Evolutionary conservation across 371 early-diverging fungal species (phyloP).

Genomic region (Mucor piriformis): DNA sequence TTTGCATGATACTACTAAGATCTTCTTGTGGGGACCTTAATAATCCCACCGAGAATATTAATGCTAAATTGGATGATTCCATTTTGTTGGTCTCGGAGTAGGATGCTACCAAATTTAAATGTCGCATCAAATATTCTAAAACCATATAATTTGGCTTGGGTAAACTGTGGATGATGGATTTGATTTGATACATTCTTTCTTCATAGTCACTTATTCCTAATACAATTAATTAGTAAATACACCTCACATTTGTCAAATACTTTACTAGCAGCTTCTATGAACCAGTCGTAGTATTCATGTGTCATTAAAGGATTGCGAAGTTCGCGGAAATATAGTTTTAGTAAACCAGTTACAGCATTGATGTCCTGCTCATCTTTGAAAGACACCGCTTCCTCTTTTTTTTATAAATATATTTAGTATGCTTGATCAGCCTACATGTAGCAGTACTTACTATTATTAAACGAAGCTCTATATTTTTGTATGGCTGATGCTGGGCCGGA

Average conservation of each 20-base stretch:
- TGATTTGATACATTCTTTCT: constrained; percentile 71
- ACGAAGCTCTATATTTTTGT: constrained; percentile 62
- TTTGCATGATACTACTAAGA: constrained; percentile 53
- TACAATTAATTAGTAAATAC: neutral
- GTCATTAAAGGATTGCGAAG: constrained; percentile 78
- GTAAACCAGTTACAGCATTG: constrained; percentile 73
- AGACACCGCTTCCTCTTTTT: constrained; percentile 33
- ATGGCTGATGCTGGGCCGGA: constrained; percentile 78
- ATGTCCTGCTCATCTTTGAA: constrained; percentile 69
- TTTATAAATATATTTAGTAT: constrained; percentile 7
- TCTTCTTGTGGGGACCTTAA: constrained; percentile 55
- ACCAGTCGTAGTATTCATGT: constrained; percentile 76
- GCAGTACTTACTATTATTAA: constrained; percentile 60
- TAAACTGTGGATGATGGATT: constrained; percentile 70
- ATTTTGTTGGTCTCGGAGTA: constrained; percentile 81
- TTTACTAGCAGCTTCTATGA: constrained; percentile 78
- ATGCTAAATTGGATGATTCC: constrained; percentile 83
- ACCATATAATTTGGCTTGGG: constrained; percentile 73
- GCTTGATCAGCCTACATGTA: neutral
- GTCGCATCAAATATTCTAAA: constrained; percentile 72
- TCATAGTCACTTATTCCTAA: constrained; percentile 75
- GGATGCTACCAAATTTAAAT: constrained; percentile 66
- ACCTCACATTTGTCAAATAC: neutral
- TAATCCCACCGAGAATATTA: constrained; percentile 77
- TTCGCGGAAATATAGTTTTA: constrained; percentile 86